These are phyloP conservation scores for Botrytis byssoidea DNA, from an alignment of 2,329 filamentous ascomycete species.

Conservation along the genomic window DNA sequence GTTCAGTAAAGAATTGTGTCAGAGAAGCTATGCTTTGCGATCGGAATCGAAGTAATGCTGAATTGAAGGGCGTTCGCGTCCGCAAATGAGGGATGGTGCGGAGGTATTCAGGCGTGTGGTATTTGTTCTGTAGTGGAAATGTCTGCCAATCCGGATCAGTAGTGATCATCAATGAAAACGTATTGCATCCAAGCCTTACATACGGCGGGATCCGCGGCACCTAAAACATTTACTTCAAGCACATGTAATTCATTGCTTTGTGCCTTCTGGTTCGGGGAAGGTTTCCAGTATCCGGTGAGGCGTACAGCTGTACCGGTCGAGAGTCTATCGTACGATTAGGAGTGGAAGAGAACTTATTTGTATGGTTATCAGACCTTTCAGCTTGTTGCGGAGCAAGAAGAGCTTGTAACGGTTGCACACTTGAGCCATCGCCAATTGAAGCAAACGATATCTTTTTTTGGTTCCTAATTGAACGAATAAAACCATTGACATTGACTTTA, in stretches of 20 bases:
- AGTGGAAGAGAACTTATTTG: constrained; percentile 12
- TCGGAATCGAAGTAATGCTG: constrained; percentile 75
- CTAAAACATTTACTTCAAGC: constrained; percentile 65
- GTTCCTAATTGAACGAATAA: constrained; percentile 78
- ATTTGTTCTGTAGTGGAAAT: constrained; percentile 95
- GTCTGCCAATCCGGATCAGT: constrained; percentile 53
- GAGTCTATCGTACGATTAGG: constrained; percentile 53
- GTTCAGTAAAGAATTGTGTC: constrained; percentile 70
- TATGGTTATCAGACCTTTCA: constrained; percentile 24
- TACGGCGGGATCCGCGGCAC: constrained; percentile 77
- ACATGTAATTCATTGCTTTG: constrained; percentile 83
- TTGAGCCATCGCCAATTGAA: constrained; percentile 83
- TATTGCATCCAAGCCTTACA: constrained; percentile 39
- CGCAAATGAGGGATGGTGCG: constrained; percentile 86
- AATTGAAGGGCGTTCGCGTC: constrained; percentile 75
- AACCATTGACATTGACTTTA: constrained; percentile 68
- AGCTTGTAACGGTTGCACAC: constrained; percentile 69
- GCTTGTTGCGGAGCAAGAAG: constrained; percentile 36
- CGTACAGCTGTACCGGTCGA: constrained; percentile 78
- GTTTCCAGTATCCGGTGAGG: constrained; percentile 73
- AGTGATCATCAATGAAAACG: background rate
- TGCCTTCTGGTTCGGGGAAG: constrained; percentile 61
- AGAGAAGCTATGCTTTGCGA: constrained; percentile 75
- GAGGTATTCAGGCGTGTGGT: constrained; percentile 84
- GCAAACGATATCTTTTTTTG: constrained; percentile 85